A percentile compares a stretch with the other conserved stretches of the same genome.
These are phyloP conservation scores for Carex scoparia DNA, from an alignment of 176 grass and related monocot genomes.

Conservation along the genomic window DNA sequence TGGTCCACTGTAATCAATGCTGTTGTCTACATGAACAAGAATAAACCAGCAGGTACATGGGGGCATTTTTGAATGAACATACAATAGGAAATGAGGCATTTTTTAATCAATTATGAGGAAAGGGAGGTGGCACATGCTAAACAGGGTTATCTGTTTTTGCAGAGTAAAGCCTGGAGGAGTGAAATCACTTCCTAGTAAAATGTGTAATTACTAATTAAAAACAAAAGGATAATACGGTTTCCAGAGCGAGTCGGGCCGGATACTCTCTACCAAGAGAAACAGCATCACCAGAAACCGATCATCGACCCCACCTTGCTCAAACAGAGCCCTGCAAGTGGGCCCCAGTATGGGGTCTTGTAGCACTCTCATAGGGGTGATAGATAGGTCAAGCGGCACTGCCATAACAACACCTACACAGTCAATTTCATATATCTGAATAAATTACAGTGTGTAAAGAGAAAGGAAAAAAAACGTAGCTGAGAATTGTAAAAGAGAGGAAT, in stretches of 20 bases:
- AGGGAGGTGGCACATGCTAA: not conserved
- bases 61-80: not conserved
- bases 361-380: slow-evolving; percentile 83
- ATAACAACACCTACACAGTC: slow-evolving; percentile 48
- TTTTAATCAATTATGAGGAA: not conserved
- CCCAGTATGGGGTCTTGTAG: slow-evolving; percentile 78
- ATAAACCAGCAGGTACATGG: not conserved
- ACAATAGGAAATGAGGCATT: not conserved
- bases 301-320: slow-evolving; percentile 59
- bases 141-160: not conserved
- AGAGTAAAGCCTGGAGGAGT: not conserved
- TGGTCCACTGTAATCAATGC: not conserved
- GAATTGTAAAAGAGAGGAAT: not conserved
- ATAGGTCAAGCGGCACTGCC: slow-evolving; percentile 87
- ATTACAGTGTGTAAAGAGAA: not conserved
- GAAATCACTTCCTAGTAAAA: not conserved
- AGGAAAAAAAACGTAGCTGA: not conserved
- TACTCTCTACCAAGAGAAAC: slow-evolving; percentile 80
- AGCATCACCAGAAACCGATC: slow-evolving; percentile 85
- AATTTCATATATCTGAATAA: not conserved
- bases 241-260: slow-evolving; percentile 72
- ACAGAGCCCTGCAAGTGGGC: slow-evolving; percentile 53
- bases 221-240: slow-evolving; percentile 52
- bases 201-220: not conserved
- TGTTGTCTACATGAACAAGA: not conserved